Base-by-base conservation (phyloP, 495 filamentous ascomycete species). In the Neurospora tetraspora region DNA sequence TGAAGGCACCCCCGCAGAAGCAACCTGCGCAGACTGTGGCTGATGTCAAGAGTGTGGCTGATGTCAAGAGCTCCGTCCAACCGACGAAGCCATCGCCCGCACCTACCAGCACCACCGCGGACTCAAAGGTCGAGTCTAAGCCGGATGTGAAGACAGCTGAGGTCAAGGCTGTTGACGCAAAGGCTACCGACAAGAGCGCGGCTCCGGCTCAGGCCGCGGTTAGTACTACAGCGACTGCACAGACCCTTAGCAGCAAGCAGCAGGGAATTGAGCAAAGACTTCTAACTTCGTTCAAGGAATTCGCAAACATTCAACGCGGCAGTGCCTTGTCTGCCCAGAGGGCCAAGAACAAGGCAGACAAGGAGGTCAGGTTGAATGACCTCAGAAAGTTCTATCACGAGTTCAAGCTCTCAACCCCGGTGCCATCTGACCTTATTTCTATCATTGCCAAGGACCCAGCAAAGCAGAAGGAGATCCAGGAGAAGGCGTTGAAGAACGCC, bases 361-460 rank as follows among this genome's bases (percentile, higher is more conserved):
- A 96, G 78, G 92, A 92, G 73, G 87, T 94, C 75, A 98, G 96
- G 83, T 80, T 99, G 71, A 94, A 92, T 72, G 96, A 99, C 78
- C 83, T 99, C 72, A 94, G 94, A 87, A 97, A 94, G 75, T 99
- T 99, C 77, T 93, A 96, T 0, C 85, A 91, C 77, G 96, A 86
- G 80, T 99, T 99, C 85, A 98, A 97, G 81, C 88, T 99, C 2
- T 88, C 90, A 12, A 97, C 94, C 2, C 93, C 93, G 11, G 94
- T 99, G 10, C 96, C 96, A 8, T 89, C 89, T 73, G 96, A 99
- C 81, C 82, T 99, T 68, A 92, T 99, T 31, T 90, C 92, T 3
- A 99, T 99, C 74, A 90, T 99, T 59, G 94, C 96, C 27, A 99
- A 98, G 79, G 96, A 99, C 79, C 92, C 92, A 27, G 85, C 83